phyloP scores from a whole-genome alignment of 768 basidiomycete genomes.

The Trametes cubensis region DNA sequence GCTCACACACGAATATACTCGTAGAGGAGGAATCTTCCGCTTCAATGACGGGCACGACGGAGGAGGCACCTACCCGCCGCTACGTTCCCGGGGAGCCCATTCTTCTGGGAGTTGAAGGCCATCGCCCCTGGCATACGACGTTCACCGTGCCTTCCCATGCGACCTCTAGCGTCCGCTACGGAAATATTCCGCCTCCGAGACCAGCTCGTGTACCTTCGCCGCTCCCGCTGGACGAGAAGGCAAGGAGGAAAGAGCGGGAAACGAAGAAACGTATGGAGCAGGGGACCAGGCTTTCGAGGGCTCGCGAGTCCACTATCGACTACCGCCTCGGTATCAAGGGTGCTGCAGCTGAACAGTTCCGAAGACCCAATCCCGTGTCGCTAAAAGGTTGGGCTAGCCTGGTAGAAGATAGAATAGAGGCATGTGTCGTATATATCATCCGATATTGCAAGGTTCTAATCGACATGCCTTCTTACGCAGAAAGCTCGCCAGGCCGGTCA shows the following conservation, averaged over 20 bases:
- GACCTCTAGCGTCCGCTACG: conserved; percentile 54
- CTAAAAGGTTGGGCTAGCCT: conserved; percentile 77
- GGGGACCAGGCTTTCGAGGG: conserved; percentile 60
- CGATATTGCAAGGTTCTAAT: neutral
- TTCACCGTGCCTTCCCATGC: conserved; percentile 64
- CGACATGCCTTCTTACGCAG: conserved; percentile 36
- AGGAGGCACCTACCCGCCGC: conserved; percentile 11
- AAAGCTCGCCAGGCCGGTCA: conserved; percentile 66
- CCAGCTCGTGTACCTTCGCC: conserved; percentile 19
- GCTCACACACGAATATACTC: conserved; percentile 6
- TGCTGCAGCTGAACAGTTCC: conserved; percentile 23
- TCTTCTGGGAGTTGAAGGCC: conserved; percentile 55
- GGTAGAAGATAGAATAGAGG: conserved; percentile 82
- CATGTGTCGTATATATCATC: conserved; percentile 30
- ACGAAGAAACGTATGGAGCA: conserved; percentile 52
- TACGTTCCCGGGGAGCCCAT: conserved; percentile 43
- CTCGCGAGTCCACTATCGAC: conserved; percentile 75
- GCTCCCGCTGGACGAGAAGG: conserved; percentile 40
- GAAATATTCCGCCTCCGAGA: conserved; percentile 42
- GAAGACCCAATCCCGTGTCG: conserved; percentile 56
- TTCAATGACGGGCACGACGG: neutral
- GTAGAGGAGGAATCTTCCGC: conserved; percentile 21
- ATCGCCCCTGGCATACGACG: conserved; percentile 71
- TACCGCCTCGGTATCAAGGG: conserved; percentile 65
- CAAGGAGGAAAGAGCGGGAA: conserved; percentile 50